Evolutionary conservation across 2,329 filamentous ascomycete species (phyloP), one percentile per base, ranked within the genome.

Genomic region (Allantophomopsis cytisporea): DNA sequence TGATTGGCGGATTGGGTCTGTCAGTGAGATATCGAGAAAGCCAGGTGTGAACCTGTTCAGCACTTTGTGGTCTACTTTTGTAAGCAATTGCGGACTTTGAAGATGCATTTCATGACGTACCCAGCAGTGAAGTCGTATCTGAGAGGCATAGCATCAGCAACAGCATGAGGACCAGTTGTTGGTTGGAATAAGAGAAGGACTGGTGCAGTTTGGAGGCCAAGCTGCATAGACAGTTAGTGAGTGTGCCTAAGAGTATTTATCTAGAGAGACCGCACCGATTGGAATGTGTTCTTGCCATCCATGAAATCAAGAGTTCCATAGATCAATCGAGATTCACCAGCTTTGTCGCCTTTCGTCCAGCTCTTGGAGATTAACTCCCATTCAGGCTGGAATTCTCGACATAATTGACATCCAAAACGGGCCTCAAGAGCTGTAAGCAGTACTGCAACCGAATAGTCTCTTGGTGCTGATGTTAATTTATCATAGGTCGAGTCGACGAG

Each of bases 121-220:
- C 83, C 86, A 48, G 62, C 71, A 31, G 72, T 80, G 54, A 98
- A 96, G 59, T 96, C 89, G 57, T 83, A 91, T 63, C 86, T 77
- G 34, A 81, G 49, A 23, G 88, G 85, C 13, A 82, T 73, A 38
- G 66, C 61, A 41, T 81, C 75, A 35, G 74, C 54, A 48, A 75
- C 80, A 38, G 89, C 87, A 58, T 86, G 73, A 18, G 84, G 81
- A 14, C 91, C 91, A 41, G 70, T 63, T 5, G 88, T 95, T 17
- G 91, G 86, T 45, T 76, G 84, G 67, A 91, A 96, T 48, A 94
- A 66, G 35, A 95, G 65, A 34, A 98, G 70, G 31, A 96, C 81
- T 2, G 91, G 91, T 6, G 91, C 91, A 36, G 89, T 95, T 77
- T 94, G 85, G 33, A 98, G 77, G 61, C 83, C 80, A 50, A 96